Percentiles rank a stretch among this genome's conserved stretches.
phyloP scores from a whole-genome alignment of 1,284 basidiomycete genomes.

The Kwoniella shivajii region DNA sequence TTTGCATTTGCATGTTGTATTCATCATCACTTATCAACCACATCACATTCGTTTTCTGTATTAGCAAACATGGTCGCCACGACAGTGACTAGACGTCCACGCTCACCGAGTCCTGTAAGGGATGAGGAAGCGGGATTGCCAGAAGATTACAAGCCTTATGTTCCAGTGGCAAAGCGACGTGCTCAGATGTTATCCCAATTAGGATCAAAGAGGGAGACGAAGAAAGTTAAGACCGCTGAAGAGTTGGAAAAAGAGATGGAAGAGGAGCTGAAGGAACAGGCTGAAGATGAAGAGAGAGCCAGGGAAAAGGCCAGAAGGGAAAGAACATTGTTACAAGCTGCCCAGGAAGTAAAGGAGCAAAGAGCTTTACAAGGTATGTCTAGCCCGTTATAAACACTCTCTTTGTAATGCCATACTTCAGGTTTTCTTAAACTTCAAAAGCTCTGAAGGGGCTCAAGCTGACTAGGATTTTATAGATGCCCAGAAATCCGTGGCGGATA shows the following conservation, averaged over 20 bases:
- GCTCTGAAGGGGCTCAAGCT: background rate
- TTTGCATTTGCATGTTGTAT: no score
- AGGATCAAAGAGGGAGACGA: slow-evolving; percentile 55
- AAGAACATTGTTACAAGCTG: slow-evolving; percentile 81
- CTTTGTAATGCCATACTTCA: no score
- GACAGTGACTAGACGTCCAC: background rate
- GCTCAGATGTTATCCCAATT: slow-evolving; percentile 77
- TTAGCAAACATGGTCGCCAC: slow-evolving; percentile 13
- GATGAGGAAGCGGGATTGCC: slow-evolving; percentile 57
- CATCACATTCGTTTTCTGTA: background rate
- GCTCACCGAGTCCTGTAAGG: slow-evolving; percentile 17
- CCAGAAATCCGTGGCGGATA: slow-evolving; percentile 79
- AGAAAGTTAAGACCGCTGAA: slow-evolving; percentile 62
- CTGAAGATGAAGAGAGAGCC: slow-evolving; percentile 72
- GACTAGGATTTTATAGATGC: slow-evolving; percentile 62
- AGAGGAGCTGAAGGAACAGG: slow-evolving; percentile 65
- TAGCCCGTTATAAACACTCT: no score
- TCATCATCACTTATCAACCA: background rate
- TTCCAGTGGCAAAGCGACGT: slow-evolving; percentile 83
- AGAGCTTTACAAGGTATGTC: slow-evolving; percentile 76
- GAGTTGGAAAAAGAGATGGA: slow-evolving; percentile 62
- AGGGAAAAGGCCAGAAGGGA: slow-evolving; percentile 76
- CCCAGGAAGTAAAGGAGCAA: slow-evolving; percentile 84
- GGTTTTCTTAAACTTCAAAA: background rate
- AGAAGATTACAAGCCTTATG: slow-evolving; percentile 72